Base-by-base conservation (phyloP, 2,329 filamentous ascomycete genomes). In the Mycosphaerella sp. region DNA sequence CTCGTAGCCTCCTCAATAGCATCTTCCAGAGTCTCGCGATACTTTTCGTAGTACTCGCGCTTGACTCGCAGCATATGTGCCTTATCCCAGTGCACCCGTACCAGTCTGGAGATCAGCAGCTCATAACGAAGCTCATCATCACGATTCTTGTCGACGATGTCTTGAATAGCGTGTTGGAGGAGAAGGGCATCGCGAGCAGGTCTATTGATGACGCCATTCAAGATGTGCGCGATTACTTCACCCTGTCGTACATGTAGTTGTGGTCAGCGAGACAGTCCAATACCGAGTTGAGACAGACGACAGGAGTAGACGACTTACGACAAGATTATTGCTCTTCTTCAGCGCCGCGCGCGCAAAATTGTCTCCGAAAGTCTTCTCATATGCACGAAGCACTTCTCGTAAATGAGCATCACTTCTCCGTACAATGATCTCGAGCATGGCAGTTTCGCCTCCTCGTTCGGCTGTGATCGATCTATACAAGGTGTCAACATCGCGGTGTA, bases 121-220 rank as follows among this genome's bases (percentile, higher is more conserved):
- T 96, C 91, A 41, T 87, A 85, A 27, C 91, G 82, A 57, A 90
- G 76, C 47, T 79, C 63, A 57, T 68, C 53, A 18, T 62, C 64
- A 6, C 64, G 63, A 46, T 70, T 66, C 30, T 58, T 56, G 3
- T 66, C 53, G 1, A 66, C 70, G 27, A 76, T 71, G 16, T 83
- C 85, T 48, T 67, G 65, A 58, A 97, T 82, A 1, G 93, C 91
- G 72, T 97, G 93, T 69, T 95, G 84, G 1, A 98, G 76, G 2
- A 97, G 82, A 34, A 96, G 79, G 2, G 91, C 89, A 68, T 97
- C 93, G 49, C 93, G 87, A 56, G 95, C 89, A 5, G 93, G 90
- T 53, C 87, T 87, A 73, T 97, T 97, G 73, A 97, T 95, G 51
- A 95, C 84, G 63, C 93, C 93, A 71, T 97, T 96, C 64, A 98